phyloP scores from a whole-genome alignment of 2,329 filamentous ascomycete genomes.

The Aspergillus ochraceoroseus region DNA sequence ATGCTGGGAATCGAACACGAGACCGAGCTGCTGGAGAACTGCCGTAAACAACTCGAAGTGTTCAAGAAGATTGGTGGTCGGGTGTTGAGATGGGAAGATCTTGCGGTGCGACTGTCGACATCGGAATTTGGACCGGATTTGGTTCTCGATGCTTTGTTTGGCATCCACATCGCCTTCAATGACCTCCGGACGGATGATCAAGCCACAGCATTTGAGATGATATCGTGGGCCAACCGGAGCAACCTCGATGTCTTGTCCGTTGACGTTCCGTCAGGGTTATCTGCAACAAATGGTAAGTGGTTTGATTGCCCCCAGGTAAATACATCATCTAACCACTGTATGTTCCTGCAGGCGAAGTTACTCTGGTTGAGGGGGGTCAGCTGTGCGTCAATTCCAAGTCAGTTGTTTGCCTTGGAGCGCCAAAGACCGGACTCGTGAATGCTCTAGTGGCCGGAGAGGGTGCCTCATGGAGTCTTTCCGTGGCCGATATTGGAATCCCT shows the following conservation, averaged over 20 bases:
- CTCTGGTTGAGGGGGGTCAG: conserved; percentile 64
- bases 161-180: conserved; percentile 81
- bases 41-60: conserved; percentile 75
- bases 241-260: conserved; percentile 78
- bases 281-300: conserved; percentile 67
- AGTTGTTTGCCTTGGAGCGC: conserved; percentile 79
- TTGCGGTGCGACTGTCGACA: conserved; percentile 47
- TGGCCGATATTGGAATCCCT: conserved; percentile 82
- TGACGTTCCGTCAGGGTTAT: conserved; percentile 86
- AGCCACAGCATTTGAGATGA: conserved; percentile 78
- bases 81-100: conserved; percentile 59
- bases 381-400: conserved; percentile 77
- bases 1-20: conserved; percentile 81
- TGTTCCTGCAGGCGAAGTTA: conserved; percentile 47
- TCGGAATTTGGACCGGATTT: conserved; percentile 66
- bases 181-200: conserved; percentile 79
- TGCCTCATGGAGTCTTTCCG: conserved; percentile 65
- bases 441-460: conserved; percentile 62
- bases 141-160: conserved; percentile 83
- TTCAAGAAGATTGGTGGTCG: conserved; percentile 78
- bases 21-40: conserved; percentile 70
- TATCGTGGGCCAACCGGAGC: conserved; percentile 88
- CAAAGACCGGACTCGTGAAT: conserved; percentile 76
- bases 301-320: conserved; percentile 34
- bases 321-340: neutral